Base-by-base conservation (phyloP, 208 protist species). In the Angomonas deanei region DNA sequence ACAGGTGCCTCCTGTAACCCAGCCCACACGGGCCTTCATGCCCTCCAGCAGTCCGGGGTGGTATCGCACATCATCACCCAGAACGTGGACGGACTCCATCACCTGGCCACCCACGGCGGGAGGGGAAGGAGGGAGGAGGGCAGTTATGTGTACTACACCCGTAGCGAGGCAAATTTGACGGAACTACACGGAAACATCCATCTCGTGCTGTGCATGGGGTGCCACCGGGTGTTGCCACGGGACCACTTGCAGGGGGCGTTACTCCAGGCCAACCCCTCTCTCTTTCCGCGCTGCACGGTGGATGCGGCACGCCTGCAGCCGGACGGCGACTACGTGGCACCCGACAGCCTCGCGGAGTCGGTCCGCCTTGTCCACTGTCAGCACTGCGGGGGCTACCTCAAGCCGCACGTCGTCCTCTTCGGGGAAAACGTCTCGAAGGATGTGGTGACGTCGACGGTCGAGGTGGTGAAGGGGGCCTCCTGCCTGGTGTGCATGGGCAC, bases 31-130 rank as follows among this genome's bases (percentile, higher is more conserved):
- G 62, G 65, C 4, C 71, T 92, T 2, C 65, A 81, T 8, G 64
- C 69, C 0, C 74, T 93, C 4, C 28, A 58, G 1, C 64, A 61
- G 3, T 38, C 58, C 1, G 77, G 75, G 1, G 39, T 74, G 1
- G 74, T 93, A 30, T 54, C 69, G 2, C 67, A 80, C 48, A 63
- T 93, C 3, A 31, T 93, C 15, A 92, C 87, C 0, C 87, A 93
- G 36, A 93, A 93, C 48, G 84, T 93, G 0, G 87, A 93, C 50
- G 81, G 87, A 0, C 74, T 93, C n/a, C 87, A 93, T 65, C 84
- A 90, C 65, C 82, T 87, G 27, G 81, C 82, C 8, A 66, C 65
- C 0, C 70, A 87, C 53, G 85, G 82, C 30, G 81, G 82, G 1
- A 42, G 66, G 3, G 74, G 77, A 2, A 77, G 78, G 24, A 46